Evolutionary conservation across 2,329 filamentous ascomycete species (phyloP).

Genomic region (Claviceps sp.): DNA sequence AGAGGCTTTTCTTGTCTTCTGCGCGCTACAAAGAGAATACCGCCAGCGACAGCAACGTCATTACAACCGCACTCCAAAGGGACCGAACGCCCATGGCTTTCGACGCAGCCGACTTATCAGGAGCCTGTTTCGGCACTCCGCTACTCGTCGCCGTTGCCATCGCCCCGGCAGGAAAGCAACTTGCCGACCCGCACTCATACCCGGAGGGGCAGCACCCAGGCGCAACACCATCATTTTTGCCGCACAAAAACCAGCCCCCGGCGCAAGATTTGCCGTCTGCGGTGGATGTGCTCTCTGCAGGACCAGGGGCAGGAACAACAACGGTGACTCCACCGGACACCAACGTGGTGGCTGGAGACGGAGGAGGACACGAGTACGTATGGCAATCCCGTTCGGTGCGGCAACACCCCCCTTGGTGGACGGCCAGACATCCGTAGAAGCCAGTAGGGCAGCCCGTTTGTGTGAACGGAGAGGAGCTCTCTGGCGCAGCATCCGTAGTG

Average conservation of each 20-base stretch:
- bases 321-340: conserved; percentile 57
- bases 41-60: background rate
- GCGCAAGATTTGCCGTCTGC: conserved; percentile 46
- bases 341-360: conserved; percentile 42
- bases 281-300: conserved; percentile 28
- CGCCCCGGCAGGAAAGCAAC: conserved; percentile 47
- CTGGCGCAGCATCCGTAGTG: conserved; percentile 15
- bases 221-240: conserved; percentile 40
- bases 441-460: conserved; percentile 60
- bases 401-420: conserved; percentile 75
- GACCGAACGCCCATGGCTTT: background rate
- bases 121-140: conserved; percentile 41
- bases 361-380: conserved; percentile 61
- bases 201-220: conserved; percentile 77
- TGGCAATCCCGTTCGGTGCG: conserved; percentile 76
- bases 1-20: background rate
- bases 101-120: conserved; percentile 14
- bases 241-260: conserved; percentile 64
- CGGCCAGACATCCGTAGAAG: conserved; percentile 81
- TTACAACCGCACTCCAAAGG: background rate
- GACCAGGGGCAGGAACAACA: conserved; percentile 44
- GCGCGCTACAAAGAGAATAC: background rate
- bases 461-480: conserved; percentile 22
- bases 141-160: conserved; percentile 43
- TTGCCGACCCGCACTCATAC: conserved; percentile 58